These are phyloP conservation scores for Plasmodium coatneyi DNA, from an alignment of 169 alveolate species.

Conservation along the genomic window DNA sequence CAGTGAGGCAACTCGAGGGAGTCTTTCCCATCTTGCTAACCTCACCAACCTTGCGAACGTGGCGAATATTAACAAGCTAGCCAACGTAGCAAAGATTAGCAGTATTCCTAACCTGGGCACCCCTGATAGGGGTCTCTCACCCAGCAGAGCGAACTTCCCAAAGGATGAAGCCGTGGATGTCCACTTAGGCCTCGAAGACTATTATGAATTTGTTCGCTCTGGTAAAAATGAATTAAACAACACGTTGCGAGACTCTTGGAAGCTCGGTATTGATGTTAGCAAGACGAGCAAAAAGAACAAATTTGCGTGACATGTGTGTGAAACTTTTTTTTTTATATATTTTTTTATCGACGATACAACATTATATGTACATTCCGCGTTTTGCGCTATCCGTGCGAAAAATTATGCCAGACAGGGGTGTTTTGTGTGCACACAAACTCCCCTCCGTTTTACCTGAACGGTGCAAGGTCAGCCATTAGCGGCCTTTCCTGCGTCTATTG, in stretches of 20 bases:
- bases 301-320: background rate
- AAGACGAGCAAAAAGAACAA: background rate
- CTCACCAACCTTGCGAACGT: background rate
- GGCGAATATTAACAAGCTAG: background rate
- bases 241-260: slow-evolving; percentile 34
- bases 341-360: background rate
- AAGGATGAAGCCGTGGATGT: slow-evolving; percentile 1
- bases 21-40: background rate
- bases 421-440: background rate
- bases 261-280: slow-evolving; percentile 2
- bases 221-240: slow-evolving; percentile 16
- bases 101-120: background rate
- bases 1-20: background rate
- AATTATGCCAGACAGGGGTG: background rate
- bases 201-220: slow-evolving; percentile 6
- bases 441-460: background rate
- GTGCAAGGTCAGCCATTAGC: too few species aligned
- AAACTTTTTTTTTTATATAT: background rate
- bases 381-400: background rate
- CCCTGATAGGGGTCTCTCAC: background rate
- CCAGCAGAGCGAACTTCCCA: background rate
- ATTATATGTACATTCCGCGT: background rate
- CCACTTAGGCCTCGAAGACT: background rate
- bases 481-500: too few species aligned
- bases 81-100: background rate